Base-by-base conservation (phyloP, 345 rosid species). In the Populus simonii region DNA sequence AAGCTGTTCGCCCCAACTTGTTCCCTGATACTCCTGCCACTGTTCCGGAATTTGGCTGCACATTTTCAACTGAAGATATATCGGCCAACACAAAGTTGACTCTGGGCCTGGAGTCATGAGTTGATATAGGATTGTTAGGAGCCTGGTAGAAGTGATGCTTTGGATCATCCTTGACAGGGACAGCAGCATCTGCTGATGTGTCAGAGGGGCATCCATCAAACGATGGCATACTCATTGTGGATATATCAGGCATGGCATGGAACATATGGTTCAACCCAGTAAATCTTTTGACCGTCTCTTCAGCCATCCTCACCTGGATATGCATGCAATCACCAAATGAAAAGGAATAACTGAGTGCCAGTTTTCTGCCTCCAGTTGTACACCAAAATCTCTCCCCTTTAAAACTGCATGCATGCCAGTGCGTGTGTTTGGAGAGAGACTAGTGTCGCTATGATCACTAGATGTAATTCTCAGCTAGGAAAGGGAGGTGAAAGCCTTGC, bases 1-100 rank as follows among this genome's bases (percentile, higher is more conserved):
- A 93, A 80, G 86, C 84, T 55, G 98, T 81, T 79, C 87, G 83
- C 65, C 84, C 92, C 74, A 88, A 83, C 84, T 91, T 95, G 87
- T 84, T 86, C 23, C 88, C 89, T 6, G 80, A 66, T 61, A 18
- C 80, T 20, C 70, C 80, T 43, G 80, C 62, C 66, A 80, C 71
- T 74, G 81, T 59, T 74, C 80, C 61, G 49, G 87, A 76, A 80
- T 73, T 80, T 59, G 76, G 77, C 75, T 76, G 84, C 63, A 16
- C 77, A 16, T 84, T 87, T 79, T 86, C 88, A 68, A 70, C 88
- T 7, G 91, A 82, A 73, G 91, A 82, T 73, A 80, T 81, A 73
- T 85, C 92, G 25, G 87, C 39, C 73, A 81, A 39, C 45, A 78
- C 87, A 79, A 82, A 78, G 66, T 84, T 81, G 75, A 74, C 76